These are phyloP conservation scores for Wickerhamiella sorbophila DNA, from an alignment of 805 yeast species.

Conservation along the genomic window DNA sequence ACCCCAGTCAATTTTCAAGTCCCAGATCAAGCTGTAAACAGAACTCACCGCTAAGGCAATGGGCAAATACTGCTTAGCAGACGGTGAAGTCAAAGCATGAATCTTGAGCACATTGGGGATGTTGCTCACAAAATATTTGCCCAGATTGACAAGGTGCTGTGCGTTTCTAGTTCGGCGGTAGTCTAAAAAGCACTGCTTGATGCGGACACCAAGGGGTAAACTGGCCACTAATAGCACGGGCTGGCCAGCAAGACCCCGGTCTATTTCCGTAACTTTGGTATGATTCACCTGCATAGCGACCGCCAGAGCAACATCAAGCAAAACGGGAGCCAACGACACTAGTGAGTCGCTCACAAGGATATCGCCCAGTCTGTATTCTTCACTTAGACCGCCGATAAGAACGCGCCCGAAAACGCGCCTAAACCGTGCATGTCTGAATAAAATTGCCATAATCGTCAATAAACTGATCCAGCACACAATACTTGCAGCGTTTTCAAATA, in stretches of 20 bases:
- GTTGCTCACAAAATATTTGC: slow-evolving; percentile 40
- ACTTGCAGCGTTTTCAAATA: slow-evolving; percentile 2
- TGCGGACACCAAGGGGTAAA: slow-evolving; percentile 60
- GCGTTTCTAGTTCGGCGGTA: slow-evolving; percentile 36
- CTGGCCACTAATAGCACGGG: slow-evolving; percentile 25
- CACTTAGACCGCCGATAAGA: slow-evolving; percentile 43
- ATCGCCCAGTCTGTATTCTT: slow-evolving; percentile 51
- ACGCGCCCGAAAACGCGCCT: slow-evolving; percentile 34
- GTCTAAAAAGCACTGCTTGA: slow-evolving; percentile 71
- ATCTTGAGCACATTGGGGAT: slow-evolving; percentile 11
- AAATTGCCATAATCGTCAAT: slow-evolving; percentile 24
- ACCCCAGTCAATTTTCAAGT: slow-evolving; percentile 79
- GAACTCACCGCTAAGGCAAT: slow-evolving; percentile 48
- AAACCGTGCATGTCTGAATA: slow-evolving; percentile 32
- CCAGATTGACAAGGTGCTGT: slow-evolving; percentile 52
- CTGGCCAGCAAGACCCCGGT: slow-evolving; percentile 26
- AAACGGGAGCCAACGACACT: slow-evolving; percentile 63
- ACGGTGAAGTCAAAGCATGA: slow-evolving; percentile 8
- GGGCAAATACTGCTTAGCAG: slow-evolving; percentile 17
- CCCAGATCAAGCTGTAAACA: slow-evolving; percentile 76
- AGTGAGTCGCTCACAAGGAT: slow-evolving; percentile 72
- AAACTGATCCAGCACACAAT: slow-evolving; percentile 30
- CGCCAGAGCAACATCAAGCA: slow-evolving; percentile 53
- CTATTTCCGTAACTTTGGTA: slow-evolving; percentile 17
- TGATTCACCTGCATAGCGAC: slow-evolving; percentile 32